Base-by-base conservation (phyloP, 352 stramenopile genomes). In the Pythium plurisporium region DNA sequence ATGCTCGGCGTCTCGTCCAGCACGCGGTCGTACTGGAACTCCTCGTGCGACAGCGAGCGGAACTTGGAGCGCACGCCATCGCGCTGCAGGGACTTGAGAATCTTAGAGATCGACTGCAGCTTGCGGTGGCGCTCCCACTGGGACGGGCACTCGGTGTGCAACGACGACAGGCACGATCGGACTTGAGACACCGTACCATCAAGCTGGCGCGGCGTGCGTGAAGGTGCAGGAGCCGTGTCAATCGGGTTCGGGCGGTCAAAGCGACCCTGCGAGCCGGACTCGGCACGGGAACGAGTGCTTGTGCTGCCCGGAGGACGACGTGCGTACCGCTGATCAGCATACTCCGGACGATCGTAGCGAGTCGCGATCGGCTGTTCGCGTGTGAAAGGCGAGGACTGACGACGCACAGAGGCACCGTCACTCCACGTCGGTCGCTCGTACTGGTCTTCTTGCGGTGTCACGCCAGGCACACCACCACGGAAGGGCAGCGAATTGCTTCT, bases 1-100 rank as follows among this genome's bases (percentile, higher is more conserved):
- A 91, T 76, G 55, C 82, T 91, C 26, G 82, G 82, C 10, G 79
- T 87, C 31, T 82, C 74, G 42, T 81, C 51, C 25, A 87, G 63
- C 59, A 89, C 74, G 47, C 79, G 77, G 3, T 73, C 70, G 60
- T 91, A 91, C 44, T 76, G 76, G 54, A 91, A 86, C 41, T 87
- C 76, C 31, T 84, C 76, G 54, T 89, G 75, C 27, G 79, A 69
- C 23, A 91, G 52, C 29, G 79, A 80, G 34, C 76, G 75, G 55
- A 83, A 89, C 58, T 83, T 79, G 34, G 76, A 88, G 7, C 76
- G 75, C 23, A 79, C 65, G 26, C 79, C 76, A 17, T 91, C 81
- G 33, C 69, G 73, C 27, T 84, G 74, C 36, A 91, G 66, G 41
- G 77, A 88, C 20, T 74, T 67, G 25, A 91, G 61, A 17, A 91